Evolutionary conservation across 169 alveolate genomes (phyloP).

Genomic region (Eimeria mitis): DNA sequence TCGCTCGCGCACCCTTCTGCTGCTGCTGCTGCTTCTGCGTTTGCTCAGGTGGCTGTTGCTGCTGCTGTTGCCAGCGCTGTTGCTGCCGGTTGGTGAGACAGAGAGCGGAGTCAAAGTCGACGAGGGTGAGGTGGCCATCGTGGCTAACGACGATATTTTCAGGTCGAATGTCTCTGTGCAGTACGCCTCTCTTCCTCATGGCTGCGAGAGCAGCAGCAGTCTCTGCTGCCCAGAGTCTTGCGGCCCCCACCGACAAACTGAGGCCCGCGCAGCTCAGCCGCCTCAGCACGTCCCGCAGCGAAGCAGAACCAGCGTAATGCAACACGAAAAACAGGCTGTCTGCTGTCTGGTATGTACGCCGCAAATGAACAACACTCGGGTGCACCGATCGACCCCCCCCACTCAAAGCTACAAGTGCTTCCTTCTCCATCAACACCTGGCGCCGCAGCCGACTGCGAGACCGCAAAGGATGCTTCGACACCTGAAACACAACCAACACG

Average conservation of each 20-base stretch:
- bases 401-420: constrained; percentile 23
- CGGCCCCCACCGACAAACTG: constrained; percentile 27
- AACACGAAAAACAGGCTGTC: constrained; percentile 38
- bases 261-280: constrained; percentile 50
- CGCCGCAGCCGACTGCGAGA: constrained; percentile 50
- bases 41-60: not conserved
- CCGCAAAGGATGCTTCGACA: not conserved
- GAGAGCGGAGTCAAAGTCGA: constrained; percentile 89
- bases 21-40: not conserved
- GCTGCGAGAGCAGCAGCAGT: constrained; percentile 66
- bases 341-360: constrained; percentile 47
- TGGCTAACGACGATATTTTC: constrained; percentile 92
- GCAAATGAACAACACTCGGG: constrained; percentile 26
- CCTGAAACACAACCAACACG: not conserved
- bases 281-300: constrained; percentile 51
- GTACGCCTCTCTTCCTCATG: constrained; percentile 47
- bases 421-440: constrained; percentile 59
- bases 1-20: not conserved
- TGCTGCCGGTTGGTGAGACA: constrained; percentile 7
- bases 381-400: constrained; percentile 7
- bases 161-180: constrained; percentile 95
- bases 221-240: constrained; percentile 72
- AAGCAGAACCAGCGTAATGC: not conserved
- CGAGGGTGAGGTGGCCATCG: constrained; percentile 93
- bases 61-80: constrained; percentile 12